A percentile compares a stretch with the other conserved stretches of the same genome.
These are phyloP conservation scores for Trypanosoma mega DNA, from an alignment of 208 protist genomes.

Conservation along the genomic window DNA sequence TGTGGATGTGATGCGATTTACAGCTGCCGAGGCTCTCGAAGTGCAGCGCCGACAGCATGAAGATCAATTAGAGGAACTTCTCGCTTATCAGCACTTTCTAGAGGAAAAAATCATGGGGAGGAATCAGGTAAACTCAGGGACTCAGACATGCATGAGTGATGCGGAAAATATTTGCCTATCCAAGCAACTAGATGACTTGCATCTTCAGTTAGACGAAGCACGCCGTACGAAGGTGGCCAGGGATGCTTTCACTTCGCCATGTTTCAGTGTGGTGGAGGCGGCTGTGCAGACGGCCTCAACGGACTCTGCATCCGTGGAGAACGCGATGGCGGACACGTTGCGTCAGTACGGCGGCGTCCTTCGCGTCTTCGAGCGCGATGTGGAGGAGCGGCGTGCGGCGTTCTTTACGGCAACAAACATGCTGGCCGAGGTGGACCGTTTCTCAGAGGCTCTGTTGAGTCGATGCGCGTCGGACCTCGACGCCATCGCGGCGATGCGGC, in stretches of 20 bases:
- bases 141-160: background rate
- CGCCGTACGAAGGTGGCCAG: background rate
- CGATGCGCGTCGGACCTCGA: conserved; percentile 29
- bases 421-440: conserved; percentile 35
- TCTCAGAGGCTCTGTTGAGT: conserved; percentile 33
- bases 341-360: conserved; percentile 37
- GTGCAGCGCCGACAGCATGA: conserved; percentile 12
- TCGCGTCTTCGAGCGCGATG: conserved; percentile 27
- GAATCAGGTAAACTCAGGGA: background rate
- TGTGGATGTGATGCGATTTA: conserved; percentile 29
- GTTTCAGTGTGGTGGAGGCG: background rate
- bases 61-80: conserved; percentile 17
- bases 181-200: background rate
- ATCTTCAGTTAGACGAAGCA: background rate
- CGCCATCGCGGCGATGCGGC: background rate
- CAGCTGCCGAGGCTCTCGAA: conserved; percentile 20
- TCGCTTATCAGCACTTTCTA: conserved; percentile 27
- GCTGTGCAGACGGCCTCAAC: background rate
- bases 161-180: background rate
- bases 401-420: conserved; percentile 36
- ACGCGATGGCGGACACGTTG: conserved; percentile 24
- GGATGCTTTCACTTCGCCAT: background rate
- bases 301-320: too few species aligned
- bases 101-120: conserved; percentile 18
- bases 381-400: conserved; percentile 25